Percentiles rank a stretch among this genome's conserved stretches.
These are phyloP conservation scores for Lactarius hengduanensis DNA, from an alignment of 768 basidiomycete genomes.

Conservation along the genomic window DNA sequence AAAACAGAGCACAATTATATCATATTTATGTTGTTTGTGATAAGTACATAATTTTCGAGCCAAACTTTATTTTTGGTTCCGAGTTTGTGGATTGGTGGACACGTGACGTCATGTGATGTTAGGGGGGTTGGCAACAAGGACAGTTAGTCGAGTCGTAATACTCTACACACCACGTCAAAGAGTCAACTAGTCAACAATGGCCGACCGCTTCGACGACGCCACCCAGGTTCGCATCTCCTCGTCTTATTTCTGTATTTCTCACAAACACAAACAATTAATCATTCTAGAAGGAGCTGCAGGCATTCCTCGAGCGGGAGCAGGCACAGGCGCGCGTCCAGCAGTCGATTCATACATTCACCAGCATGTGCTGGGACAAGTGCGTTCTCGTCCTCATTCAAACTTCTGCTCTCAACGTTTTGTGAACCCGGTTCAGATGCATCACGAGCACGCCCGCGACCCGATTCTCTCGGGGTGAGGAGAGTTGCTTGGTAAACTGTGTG, in stretches of 20 bases:
- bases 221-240: slow-evolving; percentile 52
- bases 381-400: slow-evolving; percentile 32
- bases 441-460: slow-evolving; percentile 72
- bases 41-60: no score
- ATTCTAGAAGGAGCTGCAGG: slow-evolving; percentile 73
- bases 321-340: slow-evolving; percentile 69
- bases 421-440: slow-evolving; percentile 57
- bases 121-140: no score
- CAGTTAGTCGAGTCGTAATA: not conserved
- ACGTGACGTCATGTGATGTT: no score
- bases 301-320: slow-evolving; percentile 81
- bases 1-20: no score
- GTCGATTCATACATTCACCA: slow-evolving; percentile 74
- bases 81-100: no score
- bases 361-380: slow-evolving; percentile 92
- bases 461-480: slow-evolving; percentile 77
- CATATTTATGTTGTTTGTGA: no score
- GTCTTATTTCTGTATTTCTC: slow-evolving; percentile 3
- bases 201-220: slow-evolving; percentile 72
- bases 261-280: not conserved
- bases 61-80: no score
- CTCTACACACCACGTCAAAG: not conserved
- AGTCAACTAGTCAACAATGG: slow-evolving; percentile 38
- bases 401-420: not conserved
- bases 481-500: slow-evolving; percentile 86